Base-by-base conservation (phyloP, 2,329 filamentous ascomycete species). In the Cytospora leucostoma region DNA sequence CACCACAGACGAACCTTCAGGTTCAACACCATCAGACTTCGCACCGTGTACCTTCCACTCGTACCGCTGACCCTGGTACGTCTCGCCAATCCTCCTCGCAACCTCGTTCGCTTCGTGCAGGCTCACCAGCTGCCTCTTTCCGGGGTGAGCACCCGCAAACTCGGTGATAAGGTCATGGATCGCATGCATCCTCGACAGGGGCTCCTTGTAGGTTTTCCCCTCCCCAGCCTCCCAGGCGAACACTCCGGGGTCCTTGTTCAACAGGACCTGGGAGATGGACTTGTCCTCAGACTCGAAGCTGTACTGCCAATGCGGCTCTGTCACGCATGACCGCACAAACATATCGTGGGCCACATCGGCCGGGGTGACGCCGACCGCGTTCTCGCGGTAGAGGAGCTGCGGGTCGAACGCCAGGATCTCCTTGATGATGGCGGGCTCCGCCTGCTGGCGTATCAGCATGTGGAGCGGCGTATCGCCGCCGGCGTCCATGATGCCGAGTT, bases 281-380 rank as follows among this genome's bases (percentile, higher is more conserved):
- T 32, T 47, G 19, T 58, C 5, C 7, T 21, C 12, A 34, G 44
- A 33, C 34, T 11, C 27, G 3, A 4, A 4, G 51, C 65, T 17
- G n/a, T 4, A 1, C 6, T 49, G 5, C 12, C 66, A 7, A 4
- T 33, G 38, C 33, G 61, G 33, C 1, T 67, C 35, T 10, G 71
- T 73, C 19, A 67, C 67, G 37, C 64, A 56, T n/a, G 80, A 74
- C 51, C 74, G 74, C 8, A 84, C 75, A 65, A 82, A 81, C 1
- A 74, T 73, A 59, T 90, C 87, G 57, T 84, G 78, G 0, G 88
- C 85, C 56, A 91, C 75, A 69, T 95, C 91, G 34, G 82, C 80
- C 0, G 91, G 88, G 0, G 91, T 95, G 17, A 84, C 82, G 1
- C 92, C 92, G 0, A 90, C 90, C 0, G 90, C 85, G 68, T 93